Conservation (phyloP, 2,329 filamentous ascomycete species). For the Paraphoma chrysanthemicola region DNA sequence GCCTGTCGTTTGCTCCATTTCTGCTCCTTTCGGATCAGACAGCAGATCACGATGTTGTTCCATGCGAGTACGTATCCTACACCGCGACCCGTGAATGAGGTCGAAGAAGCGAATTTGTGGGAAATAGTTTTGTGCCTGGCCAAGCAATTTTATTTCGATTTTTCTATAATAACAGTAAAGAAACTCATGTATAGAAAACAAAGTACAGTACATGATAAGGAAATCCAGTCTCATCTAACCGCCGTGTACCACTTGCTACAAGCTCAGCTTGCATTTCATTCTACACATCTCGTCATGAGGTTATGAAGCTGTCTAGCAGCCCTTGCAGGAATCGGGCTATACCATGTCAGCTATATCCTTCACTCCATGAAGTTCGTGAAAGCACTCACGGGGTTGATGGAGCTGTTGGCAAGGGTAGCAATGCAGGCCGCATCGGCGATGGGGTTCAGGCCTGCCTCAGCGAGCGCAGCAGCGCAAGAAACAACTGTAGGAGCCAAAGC, state of each 20-base stretch:
- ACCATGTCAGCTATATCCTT: not conserved
- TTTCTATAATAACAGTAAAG: not conserved
- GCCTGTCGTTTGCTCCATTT: too few species aligned
- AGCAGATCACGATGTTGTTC: too few species aligned
- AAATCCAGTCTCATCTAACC: not conserved
- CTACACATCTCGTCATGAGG: not conserved
- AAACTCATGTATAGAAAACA: not conserved
- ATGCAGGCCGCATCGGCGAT: conserved; percentile 20
- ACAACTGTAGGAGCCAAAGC: conserved; percentile 15
- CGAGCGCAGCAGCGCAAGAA: conserved; percentile 16
- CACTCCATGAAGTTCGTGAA: too few species aligned
- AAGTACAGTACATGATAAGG: not conserved
- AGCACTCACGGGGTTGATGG: conserved; percentile 8
- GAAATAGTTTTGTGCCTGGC: conserved; percentile 1
- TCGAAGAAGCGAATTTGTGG: not conserved
- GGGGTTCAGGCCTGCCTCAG: conserved; percentile 11
- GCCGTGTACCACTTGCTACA: not conserved
- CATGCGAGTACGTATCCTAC: too few species aligned
- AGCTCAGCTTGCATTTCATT: not conserved
- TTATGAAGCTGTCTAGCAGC: not conserved
- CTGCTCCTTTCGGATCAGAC: too few species aligned
- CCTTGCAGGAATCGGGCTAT: conserved; percentile 2
- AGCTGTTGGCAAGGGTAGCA: conserved; percentile 9
- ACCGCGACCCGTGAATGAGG: not conserved
- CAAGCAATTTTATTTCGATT: conserved; percentile 1